Percentiles rank a stretch among this genome's conserved stretches.
These are phyloP conservation scores for Anaeromyces robustus DNA, from an alignment of 192 early-diverging fungal genomes.

Conservation along the genomic window DNA sequence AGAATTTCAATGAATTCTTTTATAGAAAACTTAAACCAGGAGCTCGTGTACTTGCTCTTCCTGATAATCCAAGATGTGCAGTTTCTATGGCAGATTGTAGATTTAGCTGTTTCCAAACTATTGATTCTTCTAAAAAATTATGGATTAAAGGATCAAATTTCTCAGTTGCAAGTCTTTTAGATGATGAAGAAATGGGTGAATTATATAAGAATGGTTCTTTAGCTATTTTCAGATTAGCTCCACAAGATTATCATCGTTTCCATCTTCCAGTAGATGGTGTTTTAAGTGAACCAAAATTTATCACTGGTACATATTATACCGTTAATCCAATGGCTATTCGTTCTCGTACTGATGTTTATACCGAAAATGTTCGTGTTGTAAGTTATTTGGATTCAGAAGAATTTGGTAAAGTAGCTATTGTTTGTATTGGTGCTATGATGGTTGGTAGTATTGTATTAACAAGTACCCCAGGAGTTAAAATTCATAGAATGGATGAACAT, in stretches of 20 bases:
- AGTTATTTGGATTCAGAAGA: constrained; percentile 39
- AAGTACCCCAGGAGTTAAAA: constrained; percentile 10
- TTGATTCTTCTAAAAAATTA: constrained; percentile 44
- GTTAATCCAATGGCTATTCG: constrained; percentile 74
- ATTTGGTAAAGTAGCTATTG: constrained; percentile 55
- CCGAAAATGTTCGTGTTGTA: constrained; percentile 56
- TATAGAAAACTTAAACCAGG: constrained; percentile 59
- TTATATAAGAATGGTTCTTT: constrained; percentile 44
- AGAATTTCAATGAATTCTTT: constrained; percentile 75
- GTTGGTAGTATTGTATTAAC: constrained; percentile 62
- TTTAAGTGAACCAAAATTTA: constrained; percentile 25
- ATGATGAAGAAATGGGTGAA: constrained; percentile 16
- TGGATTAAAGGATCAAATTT: constrained; percentile 74
- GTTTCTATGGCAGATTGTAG: constrained; percentile 66
- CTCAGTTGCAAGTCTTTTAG: constrained; percentile 36
- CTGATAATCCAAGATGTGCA: constrained; percentile 27
- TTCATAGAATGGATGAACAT: constrained; percentile 51
- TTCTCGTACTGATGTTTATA: constrained; percentile 53
- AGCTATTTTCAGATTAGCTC: constrained; percentile 60
- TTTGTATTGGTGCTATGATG: constrained; percentile 70
- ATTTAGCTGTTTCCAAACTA: constrained; percentile 43
- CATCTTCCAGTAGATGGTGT: constrained; percentile 58
- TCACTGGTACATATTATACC: constrained; percentile 59
- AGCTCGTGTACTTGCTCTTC: constrained; percentile 23
- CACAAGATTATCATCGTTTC: constrained; percentile 75